Conservation (phyloP, 805 yeast species). For the Saccharomycopsis selenospora region DNA sequence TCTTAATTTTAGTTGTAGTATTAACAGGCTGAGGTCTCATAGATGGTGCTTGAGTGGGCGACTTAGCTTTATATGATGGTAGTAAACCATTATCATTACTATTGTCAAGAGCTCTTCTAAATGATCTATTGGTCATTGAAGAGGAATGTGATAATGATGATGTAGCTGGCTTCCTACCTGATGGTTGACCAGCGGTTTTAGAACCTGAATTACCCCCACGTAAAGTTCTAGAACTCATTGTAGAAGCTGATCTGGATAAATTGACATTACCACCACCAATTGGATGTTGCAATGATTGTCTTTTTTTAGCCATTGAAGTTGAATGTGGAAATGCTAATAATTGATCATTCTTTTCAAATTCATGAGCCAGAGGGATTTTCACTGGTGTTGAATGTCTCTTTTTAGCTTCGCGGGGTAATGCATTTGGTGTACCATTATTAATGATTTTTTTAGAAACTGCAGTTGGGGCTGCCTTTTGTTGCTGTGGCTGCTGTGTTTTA, state of each 20-base stretch:
- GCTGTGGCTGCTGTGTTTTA: too few species aligned
- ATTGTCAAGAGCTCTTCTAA: too few species aligned
- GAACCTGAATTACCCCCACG: background rate
- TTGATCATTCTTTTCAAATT: conserved; percentile 6
- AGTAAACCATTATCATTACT: too few species aligned
- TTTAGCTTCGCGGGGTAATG: too few species aligned
- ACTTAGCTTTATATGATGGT: too few species aligned
- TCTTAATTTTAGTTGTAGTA: too few species aligned
- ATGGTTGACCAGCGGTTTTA: too few species aligned
- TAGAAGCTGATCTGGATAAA: conserved; percentile 8
- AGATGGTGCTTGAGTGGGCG: background rate
- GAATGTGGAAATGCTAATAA: background rate
- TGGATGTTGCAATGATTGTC: background rate
- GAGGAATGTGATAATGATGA: background rate
- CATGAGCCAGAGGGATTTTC: conserved; percentile 16
- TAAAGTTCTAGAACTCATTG: conserved; percentile 9
- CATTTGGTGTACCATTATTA: too few species aligned
- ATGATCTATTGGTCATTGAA: conserved; percentile 4
- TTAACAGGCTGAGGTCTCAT: too few species aligned
- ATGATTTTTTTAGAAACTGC: too few species aligned
- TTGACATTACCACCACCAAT: background rate
- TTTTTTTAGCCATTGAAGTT: background rate
- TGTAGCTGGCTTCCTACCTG: background rate
- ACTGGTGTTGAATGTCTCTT: conserved; percentile 14
- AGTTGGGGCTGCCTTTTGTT: too few species aligned